Evolutionary conservation across 2,329 filamentous ascomycete genomes (phyloP).

Genomic region (Colletotrichum paranaense): DNA sequence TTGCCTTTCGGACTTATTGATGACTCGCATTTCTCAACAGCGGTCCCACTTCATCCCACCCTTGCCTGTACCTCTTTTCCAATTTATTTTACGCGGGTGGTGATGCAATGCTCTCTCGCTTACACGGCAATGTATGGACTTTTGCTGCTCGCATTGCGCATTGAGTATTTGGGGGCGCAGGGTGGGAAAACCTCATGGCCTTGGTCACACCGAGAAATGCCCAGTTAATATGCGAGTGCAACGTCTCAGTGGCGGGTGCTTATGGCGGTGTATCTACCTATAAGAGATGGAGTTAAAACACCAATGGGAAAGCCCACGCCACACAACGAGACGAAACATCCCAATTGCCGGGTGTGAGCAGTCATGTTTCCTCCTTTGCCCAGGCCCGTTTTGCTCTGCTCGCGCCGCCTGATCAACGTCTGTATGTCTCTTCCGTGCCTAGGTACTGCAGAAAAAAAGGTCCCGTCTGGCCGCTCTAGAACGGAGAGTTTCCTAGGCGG

Average conservation of each 20-base stretch:
- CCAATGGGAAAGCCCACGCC: background rate
- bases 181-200: background rate
- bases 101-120: constrained; percentile 14
- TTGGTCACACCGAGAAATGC: background rate
- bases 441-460: background rate
- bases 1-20: background rate
- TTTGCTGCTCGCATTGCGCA: background rate
- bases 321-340: background rate
- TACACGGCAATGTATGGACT: background rate
- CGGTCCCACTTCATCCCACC: background rate
- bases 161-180: background rate
- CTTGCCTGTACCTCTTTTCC: background rate
- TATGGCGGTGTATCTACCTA: background rate
- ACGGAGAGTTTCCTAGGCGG: background rate
- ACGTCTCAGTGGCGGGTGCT: constrained; percentile 7
- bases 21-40: constrained; percentile 2
- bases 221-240: constrained; percentile 6
- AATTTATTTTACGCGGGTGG: background rate
- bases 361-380: background rate
- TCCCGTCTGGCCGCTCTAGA: background rate
- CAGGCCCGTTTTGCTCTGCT: background rate
- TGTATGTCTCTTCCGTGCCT: background rate
- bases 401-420: no score
- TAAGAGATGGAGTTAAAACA: background rate
- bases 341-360: background rate